Evolutionary conservation across 371 early-diverging fungal genomes (phyloP).

Genomic region (Blakeslea trispora): DNA sequence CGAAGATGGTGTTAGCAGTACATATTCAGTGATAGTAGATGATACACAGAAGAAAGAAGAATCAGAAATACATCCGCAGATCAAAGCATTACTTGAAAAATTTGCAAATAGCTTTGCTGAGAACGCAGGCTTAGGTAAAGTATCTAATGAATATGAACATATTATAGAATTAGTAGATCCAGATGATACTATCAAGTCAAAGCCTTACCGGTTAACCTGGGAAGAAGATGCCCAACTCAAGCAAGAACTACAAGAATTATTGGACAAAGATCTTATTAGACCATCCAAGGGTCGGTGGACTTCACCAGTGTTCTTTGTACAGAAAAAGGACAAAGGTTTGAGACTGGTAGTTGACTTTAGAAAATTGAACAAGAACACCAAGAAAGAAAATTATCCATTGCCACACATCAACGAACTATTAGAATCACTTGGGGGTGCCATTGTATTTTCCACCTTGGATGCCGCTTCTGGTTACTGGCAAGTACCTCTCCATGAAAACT

Average conservation of each 20-base stretch:
- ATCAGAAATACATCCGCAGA: no score
- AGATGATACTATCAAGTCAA: slow-evolving; percentile 1
- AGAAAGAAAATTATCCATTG: slow-evolving; percentile 36
- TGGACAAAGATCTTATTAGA: slow-evolving; percentile 15
- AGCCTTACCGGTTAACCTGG: slow-evolving; percentile 10
- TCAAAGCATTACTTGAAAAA: no score
- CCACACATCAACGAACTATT: slow-evolving; percentile 43
- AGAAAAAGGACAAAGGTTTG: slow-evolving; percentile 42
- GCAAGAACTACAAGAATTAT: slow-evolving; percentile 13
- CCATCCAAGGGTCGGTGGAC: slow-evolving; percentile 18
- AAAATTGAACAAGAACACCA: slow-evolving; percentile 42
- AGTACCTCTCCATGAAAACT: slow-evolving; percentile 23
- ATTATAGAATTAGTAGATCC: background rate
- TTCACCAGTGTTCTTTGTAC: slow-evolving; percentile 45
- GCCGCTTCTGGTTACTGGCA: slow-evolving; percentile 42
- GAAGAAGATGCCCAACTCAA: slow-evolving; percentile 15
- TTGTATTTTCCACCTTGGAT: background rate
- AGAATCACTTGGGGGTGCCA: slow-evolving; percentile 23
- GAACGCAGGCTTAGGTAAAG: slow-evolving; percentile 7
- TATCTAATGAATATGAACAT: background rate
- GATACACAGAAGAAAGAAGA: no score
- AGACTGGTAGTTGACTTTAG: slow-evolving; percentile 34
- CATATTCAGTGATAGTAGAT: no score
- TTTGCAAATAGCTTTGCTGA: background rate
- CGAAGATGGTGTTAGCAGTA: no score